Conservation (phyloP, 305 asterid species). For the Fraxinus angustifolia region DNA sequence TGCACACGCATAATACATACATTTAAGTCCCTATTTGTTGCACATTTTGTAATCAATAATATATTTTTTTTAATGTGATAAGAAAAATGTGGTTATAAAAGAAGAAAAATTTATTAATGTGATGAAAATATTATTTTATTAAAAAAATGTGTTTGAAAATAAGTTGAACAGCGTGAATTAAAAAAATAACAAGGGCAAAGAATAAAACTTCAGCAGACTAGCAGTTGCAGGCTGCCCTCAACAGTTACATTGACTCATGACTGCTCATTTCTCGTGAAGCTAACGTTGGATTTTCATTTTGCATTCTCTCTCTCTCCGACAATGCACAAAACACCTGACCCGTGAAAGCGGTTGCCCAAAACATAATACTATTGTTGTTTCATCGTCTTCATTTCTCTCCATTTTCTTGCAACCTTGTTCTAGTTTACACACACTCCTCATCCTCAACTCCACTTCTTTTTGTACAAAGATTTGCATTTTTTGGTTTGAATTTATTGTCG, state of each 20-base stretch:
- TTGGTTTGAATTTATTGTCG: not conserved
- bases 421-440: not conserved
- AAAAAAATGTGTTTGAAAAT: no score
- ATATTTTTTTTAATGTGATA: no score
- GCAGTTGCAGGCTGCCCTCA: not conserved
- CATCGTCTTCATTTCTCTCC: constrained; percentile 28
- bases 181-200: not conserved
- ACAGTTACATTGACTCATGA: constrained; percentile 28
- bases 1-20: not conserved
- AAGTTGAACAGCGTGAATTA: no score
- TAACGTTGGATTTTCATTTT: not conserved
- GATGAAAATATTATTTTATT: no score
- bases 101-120: no score
- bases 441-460: constrained; percentile 2
- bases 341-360: constrained; percentile 39
- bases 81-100: no score
- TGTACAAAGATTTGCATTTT: constrained; percentile 20
- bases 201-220: not conserved
- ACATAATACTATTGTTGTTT: constrained; percentile 31
- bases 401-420: constrained; percentile 5
- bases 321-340: constrained; percentile 52
- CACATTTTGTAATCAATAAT: no score
- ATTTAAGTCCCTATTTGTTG: no score
- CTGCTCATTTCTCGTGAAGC: constrained; percentile 38
- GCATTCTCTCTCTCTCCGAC: constrained; percentile 12